A percentile compares a stretch with the other conserved stretches of the same genome.
Conservation (phyloP, 495 filamentous ascomycete genomes). For the Gamarada debralockiae region DNA sequence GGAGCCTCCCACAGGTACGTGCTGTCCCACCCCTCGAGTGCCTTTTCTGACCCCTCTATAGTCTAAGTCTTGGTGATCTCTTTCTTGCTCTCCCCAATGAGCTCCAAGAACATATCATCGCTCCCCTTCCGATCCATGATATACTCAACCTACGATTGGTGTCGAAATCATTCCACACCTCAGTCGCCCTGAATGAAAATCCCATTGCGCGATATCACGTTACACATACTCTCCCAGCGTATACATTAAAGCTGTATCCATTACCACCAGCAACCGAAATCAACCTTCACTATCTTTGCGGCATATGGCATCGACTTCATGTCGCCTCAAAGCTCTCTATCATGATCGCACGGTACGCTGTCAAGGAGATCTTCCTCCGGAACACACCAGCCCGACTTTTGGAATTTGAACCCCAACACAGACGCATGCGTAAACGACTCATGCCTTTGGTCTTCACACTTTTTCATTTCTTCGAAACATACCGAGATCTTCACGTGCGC, state of each 20-base stretch:
- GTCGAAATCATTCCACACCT: slow-evolving; percentile 47
- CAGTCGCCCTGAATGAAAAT: slow-evolving; percentile 52
- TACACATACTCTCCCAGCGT: slow-evolving; percentile 46
- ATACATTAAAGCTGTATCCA: slow-evolving; percentile 49
- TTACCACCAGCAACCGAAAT: slow-evolving; percentile 35
- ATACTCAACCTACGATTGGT: slow-evolving; percentile 47
- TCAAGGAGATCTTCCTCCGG: slow-evolving; percentile 51
- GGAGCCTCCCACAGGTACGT: slow-evolving; percentile 12
- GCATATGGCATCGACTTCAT: slow-evolving; percentile 54
- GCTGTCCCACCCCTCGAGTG: neutral
- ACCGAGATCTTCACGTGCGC: slow-evolving; percentile 48
- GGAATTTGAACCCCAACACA: slow-evolving; percentile 49
- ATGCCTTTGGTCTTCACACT: slow-evolving; percentile 51
- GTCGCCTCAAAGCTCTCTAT: slow-evolving; percentile 50
- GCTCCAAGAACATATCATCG: slow-evolving; percentile 52
- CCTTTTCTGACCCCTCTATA: slow-evolving; percentile 14
- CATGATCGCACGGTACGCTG: slow-evolving; percentile 51
- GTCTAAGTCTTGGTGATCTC: slow-evolving; percentile 37
- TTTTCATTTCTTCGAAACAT: slow-evolving; percentile 58
- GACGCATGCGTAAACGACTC: slow-evolving; percentile 52
- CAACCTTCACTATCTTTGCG: slow-evolving; percentile 52
- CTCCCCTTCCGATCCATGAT: slow-evolving; percentile 48
- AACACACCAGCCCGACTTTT: slow-evolving; percentile 41
- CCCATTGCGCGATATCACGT: slow-evolving; percentile 53
- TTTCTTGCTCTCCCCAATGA: slow-evolving; percentile 49